Evolutionary conservation across 2,329 filamentous ascomycete species (phyloP), one percentile per base, ranked within the genome.

Genomic region (Fusarium sp.): DNA sequence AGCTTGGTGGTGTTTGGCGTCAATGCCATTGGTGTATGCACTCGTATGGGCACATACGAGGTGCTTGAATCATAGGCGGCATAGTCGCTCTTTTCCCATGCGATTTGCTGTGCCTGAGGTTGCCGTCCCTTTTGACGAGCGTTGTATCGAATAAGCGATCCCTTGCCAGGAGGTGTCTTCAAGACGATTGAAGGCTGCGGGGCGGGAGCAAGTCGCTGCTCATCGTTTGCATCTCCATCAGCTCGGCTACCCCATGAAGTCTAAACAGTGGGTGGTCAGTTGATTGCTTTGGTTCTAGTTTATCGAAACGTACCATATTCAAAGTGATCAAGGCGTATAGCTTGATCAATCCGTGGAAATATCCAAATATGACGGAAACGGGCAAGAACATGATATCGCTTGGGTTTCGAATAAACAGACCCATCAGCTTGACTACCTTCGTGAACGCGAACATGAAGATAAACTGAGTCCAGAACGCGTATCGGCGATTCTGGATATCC

Each of bases 221-320:
- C 88, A 82, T 97, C 92, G 82, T 97, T 93, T 75, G 92, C 89
- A 82, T 98, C 95, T 79, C 94, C 95, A 77, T 96, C 95, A 77
- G 94, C 93, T 82, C 95, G 92, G 83, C 94, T 97, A 79, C 95
- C 95, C 95, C 95, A 98, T 58, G 95, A 95, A 48, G 95, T 98
- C 95, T 98, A 80, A 33, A 57, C 30, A 51, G 61, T 24, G 11
- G 10, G 38, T 56, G 31, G 55, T 78, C 61, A 75, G 74, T 44
- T 39, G 59, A 45, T 38, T 56, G 36, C 36, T 51, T 53, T 38
- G 24, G 45, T 14, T 26, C 20, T 38, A 33, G 15, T n/a, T 15
- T 30, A 57, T 62, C 66, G 75, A 74, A 78, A 86, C 91, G 83
- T 89, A 97, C 94, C 90, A 93, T 92, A 79, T 92, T 91, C 75